Evolutionary conservation across 164 flowering plant genomes (phyloP).

Genomic region (Macadamia tetraphylla): DNA sequence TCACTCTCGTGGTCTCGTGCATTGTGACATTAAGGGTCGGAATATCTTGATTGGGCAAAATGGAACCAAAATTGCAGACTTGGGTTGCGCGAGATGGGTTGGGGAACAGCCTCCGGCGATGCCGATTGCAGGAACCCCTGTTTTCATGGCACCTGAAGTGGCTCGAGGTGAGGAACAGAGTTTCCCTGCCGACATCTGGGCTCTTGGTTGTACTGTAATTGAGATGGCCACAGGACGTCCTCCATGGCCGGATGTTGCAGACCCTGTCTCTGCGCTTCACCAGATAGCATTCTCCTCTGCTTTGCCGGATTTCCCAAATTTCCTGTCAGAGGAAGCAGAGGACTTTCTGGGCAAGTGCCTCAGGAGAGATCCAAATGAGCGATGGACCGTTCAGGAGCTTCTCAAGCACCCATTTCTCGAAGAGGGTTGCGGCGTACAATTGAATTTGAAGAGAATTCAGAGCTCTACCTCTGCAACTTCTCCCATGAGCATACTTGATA

Average conservation of each 20-base stretch:
- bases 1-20: conserved; percentile 57
- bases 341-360: conserved; percentile 2
- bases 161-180: conserved; percentile 69
- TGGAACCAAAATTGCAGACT: conserved; percentile 60
- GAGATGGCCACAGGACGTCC: conserved; percentile 28
- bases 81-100: conserved; percentile 61
- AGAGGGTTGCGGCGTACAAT: too few species aligned
- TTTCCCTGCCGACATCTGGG: conserved; percentile 14
- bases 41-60: conserved; percentile 49
- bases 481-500: too few species aligned
- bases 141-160: conserved; percentile 88
- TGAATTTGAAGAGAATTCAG: too few species aligned
- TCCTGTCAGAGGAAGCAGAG: conserved; percentile 5
- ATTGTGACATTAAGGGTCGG: conserved; percentile 68
- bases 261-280: too few species aligned
- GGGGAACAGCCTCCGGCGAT: background rate
- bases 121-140: conserved; percentile 60
- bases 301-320: too few species aligned
- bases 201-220: conserved; percentile 56
- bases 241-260: too few species aligned
- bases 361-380: too few species aligned
- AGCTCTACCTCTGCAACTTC: too few species aligned
- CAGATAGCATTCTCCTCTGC: too few species aligned
- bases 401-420: too few species aligned
- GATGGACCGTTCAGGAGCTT: too few species aligned